Evolutionary conservation across 345 rosid species (phyloP).

Genomic region (Excoecaria agallocha): DNA sequence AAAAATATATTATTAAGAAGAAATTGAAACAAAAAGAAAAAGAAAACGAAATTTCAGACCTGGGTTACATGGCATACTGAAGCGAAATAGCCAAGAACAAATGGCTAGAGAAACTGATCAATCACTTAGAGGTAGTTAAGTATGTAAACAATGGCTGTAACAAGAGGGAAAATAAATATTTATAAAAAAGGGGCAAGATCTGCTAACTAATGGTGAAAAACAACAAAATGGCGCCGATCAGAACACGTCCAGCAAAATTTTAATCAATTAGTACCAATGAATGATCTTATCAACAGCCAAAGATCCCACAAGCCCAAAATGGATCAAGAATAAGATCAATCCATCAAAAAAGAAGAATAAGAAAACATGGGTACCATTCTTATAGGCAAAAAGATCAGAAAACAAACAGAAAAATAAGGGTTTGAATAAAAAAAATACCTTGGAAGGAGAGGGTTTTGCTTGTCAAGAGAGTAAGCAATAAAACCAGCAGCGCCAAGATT

Average conservation of each 20-base stretch:
- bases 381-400: background rate
- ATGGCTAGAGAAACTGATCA: background rate
- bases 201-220: background rate
- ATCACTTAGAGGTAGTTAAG: background rate
- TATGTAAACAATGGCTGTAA: too few species aligned
- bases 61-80: constrained; percentile 1
- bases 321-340: constrained; percentile 16
- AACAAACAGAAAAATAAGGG: background rate
- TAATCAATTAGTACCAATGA: background rate
- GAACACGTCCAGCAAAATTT: background rate
- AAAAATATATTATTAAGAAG: background rate
- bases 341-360: background rate
- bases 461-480: constrained; percentile 66
- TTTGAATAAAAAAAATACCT: constrained; percentile 37
- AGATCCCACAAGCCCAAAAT: background rate
- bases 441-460: constrained; percentile 86
- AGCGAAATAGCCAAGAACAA: background rate
- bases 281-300: constrained; percentile 2
- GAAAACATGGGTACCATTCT: background rate
- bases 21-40: background rate
- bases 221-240: background rate
- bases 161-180: too few species aligned
- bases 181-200: background rate
- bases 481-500: constrained; percentile 75
- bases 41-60: constrained; percentile 8